Conservation (phyloP, 345 rosid genomes). For the Arabis hirsuta region DNA sequence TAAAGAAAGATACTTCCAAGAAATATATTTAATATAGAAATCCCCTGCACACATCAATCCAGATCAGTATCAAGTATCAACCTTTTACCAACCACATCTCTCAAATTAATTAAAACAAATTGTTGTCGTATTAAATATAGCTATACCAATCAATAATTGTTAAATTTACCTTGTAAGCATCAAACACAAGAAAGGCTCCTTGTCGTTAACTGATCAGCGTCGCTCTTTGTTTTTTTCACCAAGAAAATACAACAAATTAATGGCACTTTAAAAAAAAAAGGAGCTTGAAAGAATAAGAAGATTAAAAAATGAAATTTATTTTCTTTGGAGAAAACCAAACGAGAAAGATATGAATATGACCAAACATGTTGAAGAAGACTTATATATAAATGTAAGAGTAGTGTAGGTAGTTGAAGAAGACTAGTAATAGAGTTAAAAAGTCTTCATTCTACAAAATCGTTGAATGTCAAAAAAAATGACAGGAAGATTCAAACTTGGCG, state of each 20-base stretch:
- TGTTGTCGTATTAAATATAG: conserved; percentile 9
- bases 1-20: conserved; percentile 22
- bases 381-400: conserved; percentile 9
- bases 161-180: conserved; percentile 28
- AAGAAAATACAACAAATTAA: conserved; percentile 3
- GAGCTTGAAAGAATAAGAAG: conserved; percentile 25
- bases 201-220: neutral
- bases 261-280: conserved; percentile 1
- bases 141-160: conserved; percentile 29
- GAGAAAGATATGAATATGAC: conserved; percentile 14
- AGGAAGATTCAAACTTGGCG: conserved; percentile 47
- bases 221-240: neutral
- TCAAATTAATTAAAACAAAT: neutral
- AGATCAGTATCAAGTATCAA: conserved; percentile 34
- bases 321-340: conserved; percentile 1
- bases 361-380: neutral
- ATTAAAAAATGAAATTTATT: neutral
- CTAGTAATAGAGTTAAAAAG: conserved; percentile 29
- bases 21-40: conserved; percentile 27
- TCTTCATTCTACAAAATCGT: conserved; percentile 30
- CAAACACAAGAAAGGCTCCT: conserved; percentile 21
- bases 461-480: conserved; percentile 30
- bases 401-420: conserved; percentile 40
- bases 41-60: conserved; percentile 33
- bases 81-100: neutral